Base-by-base conservation (phyloP, 179 eudicot genomes). In the Nepenthes alata region DNA sequence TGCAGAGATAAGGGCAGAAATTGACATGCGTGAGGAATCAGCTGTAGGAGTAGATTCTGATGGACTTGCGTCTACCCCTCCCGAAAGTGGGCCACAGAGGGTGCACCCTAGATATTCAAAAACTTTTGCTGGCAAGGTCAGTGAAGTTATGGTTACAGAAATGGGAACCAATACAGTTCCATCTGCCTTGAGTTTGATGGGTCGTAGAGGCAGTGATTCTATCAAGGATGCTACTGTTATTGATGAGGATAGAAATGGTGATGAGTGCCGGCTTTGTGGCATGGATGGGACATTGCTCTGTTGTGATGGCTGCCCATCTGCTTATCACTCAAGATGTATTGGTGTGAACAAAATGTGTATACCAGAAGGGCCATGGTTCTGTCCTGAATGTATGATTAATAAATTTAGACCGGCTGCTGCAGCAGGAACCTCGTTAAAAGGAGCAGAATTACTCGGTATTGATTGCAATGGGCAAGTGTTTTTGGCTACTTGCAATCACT, bases 281-380 rank as follows among this genome's bases (percentile, higher is more conserved):
- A 91, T 89, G 95, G 98, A 89, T 54, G 98, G 98, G 47, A 77
- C 83, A 50, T 80, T 91, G 68, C 73, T 91, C 57, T 89, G 96
- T 65, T 91, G 98, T 72, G 98, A 91, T 81, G 98, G 98, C 35
- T 91, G 98, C 53, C 98, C 98, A n/a, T 83, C 88, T 61, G 86
- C 95, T 39, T 91, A 91, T 77, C 98, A 91, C 72, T 78, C 96
- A 47, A 89, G 98, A 76, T 91, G 98, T 64, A 81, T 91, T 61
- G 96, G 98, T 45, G 80, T 86, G 65, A 80, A 65, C 76, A 91
- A 91, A 77, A 49, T 68, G 72, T 76, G 59, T 66, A 82, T 91
- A 67, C 95, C 95, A 13, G 84, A 74, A 6, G 96, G 96, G 57
- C 68, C 78, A 47, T 91, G 98, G 98, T 89, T 74, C 78, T 91